phyloP scores from a whole-genome alignment of 2,329 filamentous ascomycete species.

The Tolypocladium album region DNA sequence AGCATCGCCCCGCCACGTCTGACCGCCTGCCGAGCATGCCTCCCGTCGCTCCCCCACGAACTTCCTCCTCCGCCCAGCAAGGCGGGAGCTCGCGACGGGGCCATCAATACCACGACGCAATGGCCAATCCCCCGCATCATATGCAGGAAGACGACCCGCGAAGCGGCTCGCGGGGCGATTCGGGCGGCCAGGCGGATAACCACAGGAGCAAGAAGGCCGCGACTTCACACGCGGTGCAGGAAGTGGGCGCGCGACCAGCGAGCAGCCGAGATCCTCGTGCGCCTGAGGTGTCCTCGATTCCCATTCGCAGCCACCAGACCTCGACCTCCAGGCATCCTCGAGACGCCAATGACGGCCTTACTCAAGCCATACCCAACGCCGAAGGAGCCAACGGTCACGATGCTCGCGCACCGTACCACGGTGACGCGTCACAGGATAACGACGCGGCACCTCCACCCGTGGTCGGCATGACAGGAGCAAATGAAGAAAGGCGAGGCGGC shows the following conservation, averaged over 20 bases:
- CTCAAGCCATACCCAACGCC: constrained; percentile 48
- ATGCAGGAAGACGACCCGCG: constrained; percentile 24
- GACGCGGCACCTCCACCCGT: constrained; percentile 36
- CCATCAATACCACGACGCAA: constrained; percentile 33
- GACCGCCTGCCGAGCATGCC: constrained; percentile 51
- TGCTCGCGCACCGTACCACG: constrained; percentile 11
- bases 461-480: constrained; percentile 29
- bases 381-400: constrained; percentile 20
- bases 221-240: constrained; percentile 17
- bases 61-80: constrained; percentile 63
- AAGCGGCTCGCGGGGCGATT: constrained; percentile 20
- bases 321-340: constrained; percentile 49
- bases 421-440: constrained; percentile 13
- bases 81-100: constrained; percentile 31
- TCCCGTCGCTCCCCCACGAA: constrained; percentile 68
- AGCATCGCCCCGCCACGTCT: constrained; percentile 32
- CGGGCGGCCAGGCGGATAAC: constrained; percentile 15
- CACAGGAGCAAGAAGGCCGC: constrained; percentile 19
- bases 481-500: constrained; percentile 36
- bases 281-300: constrained; percentile 26
- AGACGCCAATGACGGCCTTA: constrained; percentile 71
- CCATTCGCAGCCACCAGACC: constrained; percentile 31
- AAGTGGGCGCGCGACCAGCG: constrained; percentile 26
- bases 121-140: constrained; percentile 30
- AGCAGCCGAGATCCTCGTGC: constrained; percentile 28